Evolutionary conservation across 306 rosid genomes (phyloP).

Genomic region (Trichosanthes cucumerina): DNA sequence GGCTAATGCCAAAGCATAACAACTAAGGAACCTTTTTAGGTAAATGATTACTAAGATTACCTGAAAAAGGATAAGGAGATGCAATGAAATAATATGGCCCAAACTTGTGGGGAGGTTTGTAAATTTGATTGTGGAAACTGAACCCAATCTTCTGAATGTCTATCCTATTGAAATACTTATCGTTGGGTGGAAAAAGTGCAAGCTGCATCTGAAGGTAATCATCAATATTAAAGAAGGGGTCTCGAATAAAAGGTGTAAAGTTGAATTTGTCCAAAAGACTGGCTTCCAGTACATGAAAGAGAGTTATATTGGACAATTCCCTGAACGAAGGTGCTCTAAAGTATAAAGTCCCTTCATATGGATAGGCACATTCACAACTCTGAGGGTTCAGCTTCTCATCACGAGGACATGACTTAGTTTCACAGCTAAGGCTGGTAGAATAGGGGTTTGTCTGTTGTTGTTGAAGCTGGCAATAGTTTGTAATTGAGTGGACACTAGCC

Average conservation of each 20-base stretch:
- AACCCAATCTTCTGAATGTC: slow-evolving; percentile 72
- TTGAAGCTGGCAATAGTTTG: slow-evolving; percentile 47
- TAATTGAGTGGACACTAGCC: slow-evolving; percentile 15
- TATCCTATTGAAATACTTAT: slow-evolving; percentile 46
- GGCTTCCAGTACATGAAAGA: slow-evolving; percentile 61
- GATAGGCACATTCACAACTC: slow-evolving; percentile 82
- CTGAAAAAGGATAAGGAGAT: slow-evolving; percentile 54
- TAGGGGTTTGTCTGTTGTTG: slow-evolving; percentile 37
- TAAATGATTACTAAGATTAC: slow-evolving; percentile 25
- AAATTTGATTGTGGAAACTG: slow-evolving; percentile 55
- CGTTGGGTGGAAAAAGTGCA: slow-evolving; percentile 66
- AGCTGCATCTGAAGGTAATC: slow-evolving; percentile 76
- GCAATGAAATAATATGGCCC: slow-evolving; percentile 75
- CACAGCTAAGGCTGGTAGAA: slow-evolving; percentile 61
- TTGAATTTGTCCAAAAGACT: slow-evolving; percentile 47
- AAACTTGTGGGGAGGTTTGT: slow-evolving; percentile 64
- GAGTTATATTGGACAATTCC: slow-evolving; percentile 41
- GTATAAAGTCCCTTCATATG: slow-evolving; percentile 61
- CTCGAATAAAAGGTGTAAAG: slow-evolving; percentile 50
- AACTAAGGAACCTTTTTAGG: neutral
- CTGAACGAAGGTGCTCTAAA: slow-evolving; percentile 77
- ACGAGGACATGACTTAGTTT: slow-evolving; percentile 34
- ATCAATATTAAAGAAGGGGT: slow-evolving; percentile 53
- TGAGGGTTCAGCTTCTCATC: slow-evolving; percentile 71
- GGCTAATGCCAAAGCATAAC: neutral